phyloP scores from a whole-genome alignment of 2,329 filamentous ascomycete genomes.

The Lomentospora prolificans region DNA sequence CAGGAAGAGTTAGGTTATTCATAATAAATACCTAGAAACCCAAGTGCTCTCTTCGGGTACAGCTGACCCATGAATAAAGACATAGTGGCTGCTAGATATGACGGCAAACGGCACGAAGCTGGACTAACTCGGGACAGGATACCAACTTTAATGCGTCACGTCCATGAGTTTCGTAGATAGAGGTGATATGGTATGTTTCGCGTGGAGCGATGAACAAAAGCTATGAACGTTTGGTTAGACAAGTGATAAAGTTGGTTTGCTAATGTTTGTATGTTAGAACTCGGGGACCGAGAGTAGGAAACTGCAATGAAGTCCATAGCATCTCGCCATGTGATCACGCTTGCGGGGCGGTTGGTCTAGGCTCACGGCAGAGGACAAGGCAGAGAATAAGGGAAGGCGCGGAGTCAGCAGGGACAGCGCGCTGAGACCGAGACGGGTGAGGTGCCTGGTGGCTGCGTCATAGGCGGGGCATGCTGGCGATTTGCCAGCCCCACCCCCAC shows the following conservation, averaged over 20 bases:
- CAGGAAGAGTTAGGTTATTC: not conserved
- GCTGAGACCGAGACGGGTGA: not conserved
- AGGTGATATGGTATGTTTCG: too few relatives aligned
- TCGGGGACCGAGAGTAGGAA: not conserved
- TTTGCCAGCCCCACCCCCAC: not conserved
- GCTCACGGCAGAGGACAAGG: too few relatives aligned
- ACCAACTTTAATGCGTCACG: too few relatives aligned
- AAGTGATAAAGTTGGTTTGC: not conserved
- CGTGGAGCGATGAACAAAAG: not conserved
- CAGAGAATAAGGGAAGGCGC: not conserved
- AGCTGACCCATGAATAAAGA: slow-evolving; percentile 51
- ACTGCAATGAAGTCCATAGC: not conserved
- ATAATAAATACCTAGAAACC: slow-evolving; percentile 38
- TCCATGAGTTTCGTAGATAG: too few relatives aligned
- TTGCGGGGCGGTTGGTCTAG: not conserved
- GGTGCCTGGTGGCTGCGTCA: slow-evolving; percentile 2
- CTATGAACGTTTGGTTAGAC: too few relatives aligned
- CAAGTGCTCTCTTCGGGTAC: slow-evolving; percentile 54
- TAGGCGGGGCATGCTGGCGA: not conserved
- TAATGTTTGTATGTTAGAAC: not conserved
- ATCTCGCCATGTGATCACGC: not conserved
- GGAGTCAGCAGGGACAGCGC: not conserved
- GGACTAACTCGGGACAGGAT: too few relatives aligned
- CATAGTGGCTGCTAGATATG: slow-evolving; percentile 20
- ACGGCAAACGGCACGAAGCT: not conserved